Conservation (phyloP, 768 basidiomycete genomes). For the Cyathus striatus region DNA sequence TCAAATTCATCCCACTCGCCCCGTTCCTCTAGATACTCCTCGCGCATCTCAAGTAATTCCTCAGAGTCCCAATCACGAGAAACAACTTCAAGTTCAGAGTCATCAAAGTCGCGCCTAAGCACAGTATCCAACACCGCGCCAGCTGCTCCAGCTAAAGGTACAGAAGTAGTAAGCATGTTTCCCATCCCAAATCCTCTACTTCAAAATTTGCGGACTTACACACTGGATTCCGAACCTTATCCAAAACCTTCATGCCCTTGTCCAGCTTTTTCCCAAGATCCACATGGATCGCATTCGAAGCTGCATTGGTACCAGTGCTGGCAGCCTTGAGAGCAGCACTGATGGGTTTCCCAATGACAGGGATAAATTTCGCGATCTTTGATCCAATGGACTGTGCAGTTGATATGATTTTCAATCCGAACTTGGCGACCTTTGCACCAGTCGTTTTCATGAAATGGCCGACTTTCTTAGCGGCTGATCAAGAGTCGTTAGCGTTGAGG, state of each 20-base stretch:
- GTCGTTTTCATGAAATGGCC: neutral
- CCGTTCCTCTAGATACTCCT: neutral
- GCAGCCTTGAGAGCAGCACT: neutral
- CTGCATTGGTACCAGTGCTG: neutral
- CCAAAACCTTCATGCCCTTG: neutral
- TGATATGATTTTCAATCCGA: neutral
- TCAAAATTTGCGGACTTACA: neutral
- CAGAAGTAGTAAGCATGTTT: neutral
- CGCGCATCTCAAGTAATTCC: neutral
- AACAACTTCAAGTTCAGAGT: neutral
- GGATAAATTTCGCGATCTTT: neutral
- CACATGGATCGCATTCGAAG: neutral
- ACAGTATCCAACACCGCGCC: neutral
- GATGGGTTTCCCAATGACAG: neutral
- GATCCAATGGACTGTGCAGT: neutral
- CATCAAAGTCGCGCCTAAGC: neutral
- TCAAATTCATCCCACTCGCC: neutral
- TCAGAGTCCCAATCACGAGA: neutral
- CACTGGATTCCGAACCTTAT: neutral
- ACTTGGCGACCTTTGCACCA: slow-evolving; percentile 1
- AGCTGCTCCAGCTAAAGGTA: neutral
- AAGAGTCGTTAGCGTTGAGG: neutral
- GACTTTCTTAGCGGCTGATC: neutral
- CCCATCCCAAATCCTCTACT: neutral
- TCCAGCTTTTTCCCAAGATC: neutral